Evolutionary conservation across 495 filamentous ascomycete species (phyloP), one percentile per base, ranked within the genome.

Genomic region (Daldinia decipiens): DNA sequence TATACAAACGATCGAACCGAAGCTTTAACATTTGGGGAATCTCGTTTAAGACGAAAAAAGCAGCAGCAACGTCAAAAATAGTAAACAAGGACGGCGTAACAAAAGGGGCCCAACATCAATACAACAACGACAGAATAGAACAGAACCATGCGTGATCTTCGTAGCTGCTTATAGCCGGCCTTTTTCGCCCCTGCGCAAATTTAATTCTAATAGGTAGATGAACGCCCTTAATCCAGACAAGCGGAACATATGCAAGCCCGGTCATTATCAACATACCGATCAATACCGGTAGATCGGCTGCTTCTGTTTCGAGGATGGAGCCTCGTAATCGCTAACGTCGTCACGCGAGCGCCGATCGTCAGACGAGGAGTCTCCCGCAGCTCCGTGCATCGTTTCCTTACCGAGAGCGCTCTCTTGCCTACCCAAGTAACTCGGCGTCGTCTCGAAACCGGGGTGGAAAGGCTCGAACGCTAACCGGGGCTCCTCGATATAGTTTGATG

Each of bases 361-460:
- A 21, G 70, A 52, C 3, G 54, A 19, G 3, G 64, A 40, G 29
- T 43, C 53, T 34, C 52, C 50, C 36, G 36, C 68, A 11, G 69
- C 74, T 13, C 71, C 80, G 69, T 78, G 74, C 79, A 80, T 82
- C 3, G 78, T 68, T 17, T 76, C 69, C 56, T 79, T 78, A 17
- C 72, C 75, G 4, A 78, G 56, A 3, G 75, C 73, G 53, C 77
- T 79, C 39, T 81, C 76, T 52, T 82, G 80, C 43, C 77, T 72
- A 24, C 71, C 76, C 3, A 72, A 38, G 52, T 82, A 81, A 56
- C 78, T 78, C 34, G 73, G 76, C 8, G 76, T 79, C 17, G 71
- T 69, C 40, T 76, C 72, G 52, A 86, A 86, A 0, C 84, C 84
- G 4, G 85, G 85, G 68, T 87, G 84, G 63, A 80, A 87, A 7